A percentile compares a stretch with the other conserved stretches of the same genome.
Evolutionary conservation across 177 flowering plant genomes (phyloP).

Genomic region (Telopea speciosissima): DNA sequence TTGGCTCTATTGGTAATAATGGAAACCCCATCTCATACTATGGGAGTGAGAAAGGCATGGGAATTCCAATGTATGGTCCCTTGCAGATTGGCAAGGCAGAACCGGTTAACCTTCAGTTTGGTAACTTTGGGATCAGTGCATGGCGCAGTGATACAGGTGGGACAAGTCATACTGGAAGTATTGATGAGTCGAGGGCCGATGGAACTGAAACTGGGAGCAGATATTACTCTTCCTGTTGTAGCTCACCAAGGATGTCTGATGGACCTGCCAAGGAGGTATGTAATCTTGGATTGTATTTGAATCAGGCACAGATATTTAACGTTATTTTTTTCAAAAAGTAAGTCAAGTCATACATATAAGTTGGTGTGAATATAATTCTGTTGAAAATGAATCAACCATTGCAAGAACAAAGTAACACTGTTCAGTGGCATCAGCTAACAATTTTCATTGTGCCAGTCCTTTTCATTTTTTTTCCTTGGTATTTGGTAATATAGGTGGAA

Average conservation of each 20-base stretch:
- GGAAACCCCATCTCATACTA: neutral
- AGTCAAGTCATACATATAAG: too few species aligned
- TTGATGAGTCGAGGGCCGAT: constrained; percentile 78
- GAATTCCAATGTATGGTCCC: constrained; percentile 20
- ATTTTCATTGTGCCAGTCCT: neutral
- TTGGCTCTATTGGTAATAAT: neutral
- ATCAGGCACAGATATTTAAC: neutral
- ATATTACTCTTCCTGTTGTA: constrained; percentile 86
- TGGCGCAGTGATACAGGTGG: constrained; percentile 20
- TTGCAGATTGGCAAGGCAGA: constrained; percentile 11
- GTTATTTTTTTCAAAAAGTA: too few species aligned
- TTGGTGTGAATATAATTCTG: neutral
- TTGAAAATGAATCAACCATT: neutral
- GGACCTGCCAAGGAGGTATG: constrained; percentile 88
- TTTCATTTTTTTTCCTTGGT: constrained; percentile 8
- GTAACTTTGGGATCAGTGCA: constrained; percentile 21
- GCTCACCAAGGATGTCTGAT: constrained; percentile 88
- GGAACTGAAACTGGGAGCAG: constrained; percentile 76
- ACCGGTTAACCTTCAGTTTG: constrained; percentile 19
- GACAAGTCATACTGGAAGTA: constrained; percentile 45
- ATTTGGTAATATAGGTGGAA: neutral
- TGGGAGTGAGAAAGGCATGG: constrained; percentile 9
- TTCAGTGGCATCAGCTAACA: neutral
- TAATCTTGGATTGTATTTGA: neutral
- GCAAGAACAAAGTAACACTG: neutral